Evolutionary conservation across 2,329 filamentous ascomycete species (phyloP).

Genomic region (Aspergillus sp.): DNA sequence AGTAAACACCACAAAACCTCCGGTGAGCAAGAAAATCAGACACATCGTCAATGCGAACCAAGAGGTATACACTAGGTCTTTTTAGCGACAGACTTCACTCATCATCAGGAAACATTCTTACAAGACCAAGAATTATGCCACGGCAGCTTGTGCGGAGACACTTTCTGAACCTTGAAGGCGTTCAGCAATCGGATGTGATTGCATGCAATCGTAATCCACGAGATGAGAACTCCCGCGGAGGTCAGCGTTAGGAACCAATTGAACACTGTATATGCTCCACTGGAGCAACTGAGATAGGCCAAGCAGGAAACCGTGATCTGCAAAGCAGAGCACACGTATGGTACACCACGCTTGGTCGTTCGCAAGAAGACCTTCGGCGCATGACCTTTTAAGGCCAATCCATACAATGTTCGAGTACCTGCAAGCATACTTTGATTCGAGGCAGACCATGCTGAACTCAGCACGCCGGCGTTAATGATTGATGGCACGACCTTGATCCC

Average conservation of each 20-base stretch:
- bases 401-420: constrained; percentile 53
- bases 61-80: constrained; percentile 56
- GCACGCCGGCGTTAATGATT: constrained; percentile 74
- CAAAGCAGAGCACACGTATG: constrained; percentile 43
- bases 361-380: constrained; percentile 52
- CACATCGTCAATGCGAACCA: constrained; percentile 60
- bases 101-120: constrained; percentile 36
- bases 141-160: constrained; percentile 52
- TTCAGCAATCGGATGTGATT: constrained; percentile 60
- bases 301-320: constrained; percentile 44
- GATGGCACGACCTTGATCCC: constrained; percentile 67
- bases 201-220: constrained; percentile 60
- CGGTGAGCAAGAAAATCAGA: constrained; percentile 66
- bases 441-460: constrained; percentile 69
- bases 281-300: constrained; percentile 45
- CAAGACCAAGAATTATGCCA: constrained; percentile 65
- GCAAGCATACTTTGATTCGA: constrained; percentile 65
- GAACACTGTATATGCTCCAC: constrained; percentile 61
- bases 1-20: constrained; percentile 65
- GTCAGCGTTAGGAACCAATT: constrained; percentile 65
- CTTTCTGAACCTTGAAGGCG: constrained; percentile 57
- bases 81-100: not conserved
- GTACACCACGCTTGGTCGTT: constrained; percentile 39
- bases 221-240: constrained; percentile 62
- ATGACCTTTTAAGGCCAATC: constrained; percentile 48